Evolutionary conservation across 371 early-diverging fungal genomes (phyloP), one percentile per base, ranked within the genome.

Genomic region (Chytridium lagenaria): DNA sequence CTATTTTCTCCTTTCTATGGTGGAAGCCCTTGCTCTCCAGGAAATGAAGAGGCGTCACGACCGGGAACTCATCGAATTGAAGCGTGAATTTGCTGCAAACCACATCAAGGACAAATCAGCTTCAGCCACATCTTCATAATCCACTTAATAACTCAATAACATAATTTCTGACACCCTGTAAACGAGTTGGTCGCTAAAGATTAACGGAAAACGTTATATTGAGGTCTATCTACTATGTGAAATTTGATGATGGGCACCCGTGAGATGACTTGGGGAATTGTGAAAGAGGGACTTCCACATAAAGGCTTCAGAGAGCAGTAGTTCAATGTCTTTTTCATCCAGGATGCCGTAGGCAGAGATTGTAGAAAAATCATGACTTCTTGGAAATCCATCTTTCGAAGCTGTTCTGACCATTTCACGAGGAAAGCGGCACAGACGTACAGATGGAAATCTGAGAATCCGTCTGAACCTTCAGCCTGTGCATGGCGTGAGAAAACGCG

Each of bases 351-450:
- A 0, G 96, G 95, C 38, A 93, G 84, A 40, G 89, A 90, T 80
- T 99, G 99, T 52, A 99, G 80, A 81, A 96, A 95, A 68, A 97
- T 87, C 88, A 99, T 92, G 52, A 95, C 92, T 38, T 93, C 95
- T 86, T 90, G 77, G 38, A 76, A 76, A 59, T 98, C 98, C 86
- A 94, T 85, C 67, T 88, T 86, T 67, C 84, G 85, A 70, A 99
- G 80, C 72, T 93, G 86, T 34, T 90, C 87, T n/a, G 93, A 91
- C 94, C 95, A 98, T 77, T 93, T 94, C 37, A 92, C 92, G 77
- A 99, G 80, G 75, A 99, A 94, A 10, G 99, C 95, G 0, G 97
- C 98, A 77, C 98, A 98, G 1, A 98, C 97, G 82, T 98, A 99
- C 1, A 97, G 85, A 79, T 98, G 95, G 81, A 98, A 99, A 63